phyloP scores from a whole-genome alignment of 495 filamentous ascomycete species.

The Hypoxylon lenormandii region DNA sequence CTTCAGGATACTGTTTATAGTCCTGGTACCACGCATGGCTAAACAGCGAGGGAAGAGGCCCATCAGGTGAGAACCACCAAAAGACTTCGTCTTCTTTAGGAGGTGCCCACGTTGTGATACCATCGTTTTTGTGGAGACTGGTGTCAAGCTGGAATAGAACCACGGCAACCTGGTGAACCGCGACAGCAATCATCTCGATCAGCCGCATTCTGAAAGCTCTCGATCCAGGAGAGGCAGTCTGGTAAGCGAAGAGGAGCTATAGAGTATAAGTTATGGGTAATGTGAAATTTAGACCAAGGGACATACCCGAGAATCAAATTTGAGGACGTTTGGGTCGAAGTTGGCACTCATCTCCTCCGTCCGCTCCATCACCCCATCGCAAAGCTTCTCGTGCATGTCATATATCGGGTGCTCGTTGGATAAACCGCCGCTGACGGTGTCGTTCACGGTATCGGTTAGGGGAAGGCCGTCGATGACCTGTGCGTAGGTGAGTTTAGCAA shows the following conservation, averaged over 20 bases:
- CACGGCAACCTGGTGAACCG: conserved; percentile 49
- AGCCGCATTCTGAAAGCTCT: conserved; percentile 43
- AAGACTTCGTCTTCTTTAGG: conserved; percentile 3
- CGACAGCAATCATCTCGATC: conserved; percentile 48
- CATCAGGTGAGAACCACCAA: background rate
- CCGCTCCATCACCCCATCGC: conserved; percentile 34
- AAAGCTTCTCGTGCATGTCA: conserved; percentile 38
- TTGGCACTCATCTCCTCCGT: conserved; percentile 23
- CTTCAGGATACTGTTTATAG: conserved; percentile 47
- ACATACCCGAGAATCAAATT: conserved; percentile 25
- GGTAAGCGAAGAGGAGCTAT: conserved; percentile 39
- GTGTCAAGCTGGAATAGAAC: conserved; percentile 34
- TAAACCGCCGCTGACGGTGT: conserved; percentile 5
- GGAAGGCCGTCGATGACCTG: conserved; percentile 55
- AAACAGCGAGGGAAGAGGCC: conserved; percentile 41
- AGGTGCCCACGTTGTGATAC: conserved; percentile 15
- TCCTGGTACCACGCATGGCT: conserved; percentile 41
- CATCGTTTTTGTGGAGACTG: conserved; percentile 24
- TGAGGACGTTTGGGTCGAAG: conserved; percentile 26
- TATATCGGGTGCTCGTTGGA: conserved; percentile 25
- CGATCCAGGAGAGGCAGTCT: conserved; percentile 32
- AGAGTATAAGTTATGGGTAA: background rate
- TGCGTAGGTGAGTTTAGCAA: conserved; percentile 49
- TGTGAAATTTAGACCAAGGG: background rate
- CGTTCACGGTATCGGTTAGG: conserved; percentile 34